Evolutionary conservation across 768 basidiomycete genomes (phyloP), one percentile per base, ranked within the genome.

Genomic region (Lactarius pseudohatsudake): DNA sequence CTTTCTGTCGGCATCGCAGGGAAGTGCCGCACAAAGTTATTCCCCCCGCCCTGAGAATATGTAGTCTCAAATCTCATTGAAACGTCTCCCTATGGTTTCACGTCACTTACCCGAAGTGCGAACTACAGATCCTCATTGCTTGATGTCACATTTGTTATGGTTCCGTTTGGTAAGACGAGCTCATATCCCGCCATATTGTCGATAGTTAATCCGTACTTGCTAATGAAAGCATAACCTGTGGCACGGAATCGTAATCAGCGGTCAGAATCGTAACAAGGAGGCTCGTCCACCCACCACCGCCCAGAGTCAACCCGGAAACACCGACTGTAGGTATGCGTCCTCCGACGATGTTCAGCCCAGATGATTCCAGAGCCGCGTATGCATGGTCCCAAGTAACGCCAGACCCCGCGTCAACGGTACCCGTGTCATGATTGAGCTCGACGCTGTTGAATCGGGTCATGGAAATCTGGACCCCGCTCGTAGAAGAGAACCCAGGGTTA

Each of bases 131-230:
- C 45, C 10, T n/a, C 4, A 47, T 26, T 1, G 26, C 26, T 26
- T 26, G 1, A 1, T 26, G 26, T 26, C 26, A 26, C 26, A 26
- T 26, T n/a, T 11, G 20, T 47, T 4, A 47, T 47, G 45, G 45
- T 47, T n/a, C 79, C 79, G 55, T 71, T 70, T 10, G 77, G 76
- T 2, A 74, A 57, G 16, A 77, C 75, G 10, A 78, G 64, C 57
- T 75, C 60, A 13, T 69, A 72, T 32, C 61, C 72, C 15, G 60
- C 64, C 34, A 80, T 58, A 61, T 77, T 79, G 66, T 80, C 79
- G 45, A 43, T 43, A 18, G 16, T 43, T 8, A 43, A 20, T 43
- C 41, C 41, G 0, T 43, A 43, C 18, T 43, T 43, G 18, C 41
- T 43, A 18, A 18, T 43, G 18, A 20, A 43, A 43, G 41, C 41